phyloP scores from a whole-genome alignment of 257 asterid species.

The Gentiana straminea region DNA sequence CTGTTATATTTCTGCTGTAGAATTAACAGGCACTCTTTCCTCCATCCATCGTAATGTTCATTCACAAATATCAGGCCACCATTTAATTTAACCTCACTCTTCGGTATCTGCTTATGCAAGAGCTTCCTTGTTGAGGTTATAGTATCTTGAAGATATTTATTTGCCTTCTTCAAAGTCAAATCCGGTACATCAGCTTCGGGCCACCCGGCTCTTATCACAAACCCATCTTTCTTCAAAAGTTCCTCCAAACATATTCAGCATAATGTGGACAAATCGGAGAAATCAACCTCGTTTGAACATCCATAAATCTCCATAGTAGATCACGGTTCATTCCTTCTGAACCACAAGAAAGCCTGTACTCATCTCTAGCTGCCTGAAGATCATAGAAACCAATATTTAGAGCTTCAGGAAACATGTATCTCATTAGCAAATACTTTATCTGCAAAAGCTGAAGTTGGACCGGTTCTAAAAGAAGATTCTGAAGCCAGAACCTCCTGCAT shows the following conservation, averaged over 20 bases:
- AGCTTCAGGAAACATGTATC: constrained; percentile 79
- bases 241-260: constrained; percentile 70
- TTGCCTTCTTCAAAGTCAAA: constrained; percentile 67
- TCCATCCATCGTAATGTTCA: constrained; percentile 86
- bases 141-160: constrained; percentile 64
- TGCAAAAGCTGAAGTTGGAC: constrained; percentile 45
- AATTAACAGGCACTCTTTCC: constrained; percentile 59
- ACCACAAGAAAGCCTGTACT: constrained; percentile 77
- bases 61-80: constrained; percentile 55
- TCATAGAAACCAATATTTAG: constrained; percentile 77
- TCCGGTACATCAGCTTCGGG: constrained; percentile 65
- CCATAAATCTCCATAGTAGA: constrained; percentile 66
- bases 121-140: constrained; percentile 78
- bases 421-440: constrained; percentile 79
- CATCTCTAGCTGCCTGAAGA: constrained; percentile 88
- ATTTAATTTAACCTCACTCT: constrained; percentile 40
- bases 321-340: constrained; percentile 69
- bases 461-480: constrained; percentile 50
- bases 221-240: constrained; percentile 68
- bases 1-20: constrained; percentile 47
- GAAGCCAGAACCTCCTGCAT: constrained; percentile 68
- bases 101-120: constrained; percentile 60
- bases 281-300: constrained; percentile 68
- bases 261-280: constrained; percentile 84
- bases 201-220: constrained; percentile 61